These are phyloP conservation scores for Tolypocladium nubicola DNA, from an alignment of 2,329 filamentous ascomycete genomes.

Conservation along the genomic window DNA sequence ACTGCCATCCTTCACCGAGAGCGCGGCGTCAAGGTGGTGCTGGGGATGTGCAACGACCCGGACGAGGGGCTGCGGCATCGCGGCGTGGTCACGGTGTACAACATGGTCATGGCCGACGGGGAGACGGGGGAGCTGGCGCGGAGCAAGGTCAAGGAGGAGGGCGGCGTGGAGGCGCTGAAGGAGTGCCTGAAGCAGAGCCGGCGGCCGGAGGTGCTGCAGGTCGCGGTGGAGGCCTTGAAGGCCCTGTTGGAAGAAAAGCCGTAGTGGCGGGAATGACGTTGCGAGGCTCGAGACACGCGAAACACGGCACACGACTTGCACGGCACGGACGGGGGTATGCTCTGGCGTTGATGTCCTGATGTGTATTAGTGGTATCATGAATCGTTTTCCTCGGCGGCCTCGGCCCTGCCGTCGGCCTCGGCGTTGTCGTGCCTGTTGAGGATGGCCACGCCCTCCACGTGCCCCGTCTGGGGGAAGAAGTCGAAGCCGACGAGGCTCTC, in stretches of 20 bases:
- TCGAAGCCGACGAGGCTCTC: conserved; percentile 90
- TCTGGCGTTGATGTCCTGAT: background rate
- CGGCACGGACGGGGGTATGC: background rate
- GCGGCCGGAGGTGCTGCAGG: conserved; percentile 58
- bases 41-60: conserved; percentile 69
- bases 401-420: conserved; percentile 6
- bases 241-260: conserved; percentile 37
- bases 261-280: background rate
- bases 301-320: background rate
- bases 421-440: conserved; percentile 43
- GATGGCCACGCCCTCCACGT: conserved; percentile 59
- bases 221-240: conserved; percentile 65
- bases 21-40: conserved; percentile 63
- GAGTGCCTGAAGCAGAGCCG: conserved; percentile 58
- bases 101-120: conserved; percentile 58
- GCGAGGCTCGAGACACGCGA: background rate
- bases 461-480: conserved; percentile 84
- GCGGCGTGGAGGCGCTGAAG: conserved; percentile 59
- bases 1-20: conserved; percentile 59
- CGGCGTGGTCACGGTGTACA: conserved; percentile 65
- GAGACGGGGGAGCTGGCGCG: conserved; percentile 51
- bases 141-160: conserved; percentile 48
- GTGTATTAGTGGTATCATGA: background rate
- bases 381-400: background rate
- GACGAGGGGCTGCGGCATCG: conserved; percentile 58